A percentile compares a stretch with the other conserved stretches of the same genome.
These are phyloP conservation scores for Echria macrotheca DNA, from an alignment of 495 filamentous ascomycete species.

Conservation along the genomic window DNA sequence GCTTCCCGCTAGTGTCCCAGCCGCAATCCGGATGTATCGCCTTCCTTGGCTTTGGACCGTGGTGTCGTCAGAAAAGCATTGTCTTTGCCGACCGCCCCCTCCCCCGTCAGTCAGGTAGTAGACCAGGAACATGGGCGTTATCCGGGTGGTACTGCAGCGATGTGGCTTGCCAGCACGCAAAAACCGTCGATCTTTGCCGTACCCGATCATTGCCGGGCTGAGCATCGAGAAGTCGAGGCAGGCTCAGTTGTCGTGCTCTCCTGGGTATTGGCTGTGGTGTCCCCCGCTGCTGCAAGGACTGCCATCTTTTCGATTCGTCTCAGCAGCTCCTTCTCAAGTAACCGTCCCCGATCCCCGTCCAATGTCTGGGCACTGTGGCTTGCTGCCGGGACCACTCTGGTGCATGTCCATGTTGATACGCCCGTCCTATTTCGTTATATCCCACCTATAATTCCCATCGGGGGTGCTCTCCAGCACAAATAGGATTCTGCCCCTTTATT, in stretches of 20 bases:
- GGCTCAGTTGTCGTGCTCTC: background rate
- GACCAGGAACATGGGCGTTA: background rate
- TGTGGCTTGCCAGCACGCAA: conserved; percentile 14
- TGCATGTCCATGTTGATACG: conserved; percentile 6
- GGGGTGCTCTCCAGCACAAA: too few species aligned
- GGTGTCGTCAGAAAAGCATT: conserved; percentile 7
- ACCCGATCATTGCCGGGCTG: background rate
- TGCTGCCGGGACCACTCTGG: background rate
- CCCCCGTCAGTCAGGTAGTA: background rate
- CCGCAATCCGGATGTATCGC: background rate
- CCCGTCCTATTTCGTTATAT: background rate
- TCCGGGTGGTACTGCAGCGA: conserved; percentile 16
- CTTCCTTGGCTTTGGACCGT: background rate
- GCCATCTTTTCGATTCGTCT: conserved; percentile 1
- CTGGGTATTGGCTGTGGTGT: background rate
- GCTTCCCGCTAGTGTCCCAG: background rate
- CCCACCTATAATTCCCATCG: background rate
- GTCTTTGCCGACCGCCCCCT: conserved; percentile 4
- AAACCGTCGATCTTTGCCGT: conserved; percentile 2
- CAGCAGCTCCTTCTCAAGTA: background rate
- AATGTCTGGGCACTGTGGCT: background rate
- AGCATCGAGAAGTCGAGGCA: background rate
- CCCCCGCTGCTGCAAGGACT: conserved; percentile 1
- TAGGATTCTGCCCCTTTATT: too few species aligned
- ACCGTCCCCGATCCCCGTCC: background rate